These are phyloP conservation scores for Helicocarpus griseus DNA, from an alignment of 2,329 filamentous ascomycete species.

Conservation along the genomic window DNA sequence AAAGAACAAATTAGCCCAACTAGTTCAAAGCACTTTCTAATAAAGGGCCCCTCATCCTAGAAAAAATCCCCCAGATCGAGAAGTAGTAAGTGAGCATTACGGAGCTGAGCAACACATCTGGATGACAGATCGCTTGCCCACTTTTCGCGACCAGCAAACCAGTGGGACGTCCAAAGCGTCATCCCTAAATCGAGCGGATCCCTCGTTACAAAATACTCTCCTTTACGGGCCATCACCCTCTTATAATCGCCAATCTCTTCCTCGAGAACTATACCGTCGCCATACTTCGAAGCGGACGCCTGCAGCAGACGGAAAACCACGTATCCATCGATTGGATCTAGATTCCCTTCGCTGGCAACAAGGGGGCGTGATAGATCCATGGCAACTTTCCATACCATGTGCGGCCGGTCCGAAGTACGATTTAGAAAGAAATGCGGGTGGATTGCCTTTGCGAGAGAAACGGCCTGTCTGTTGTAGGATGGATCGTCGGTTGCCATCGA, in stretches of 20 bases:
- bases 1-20: not conserved
- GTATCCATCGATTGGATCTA: conserved; percentile 48
- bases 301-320: conserved; percentile 43
- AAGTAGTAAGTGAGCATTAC: conserved; percentile 17
- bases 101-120: conserved; percentile 28
- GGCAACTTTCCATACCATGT: conserved; percentile 50
- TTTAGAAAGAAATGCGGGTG: conserved; percentile 44
- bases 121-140: conserved; percentile 38
- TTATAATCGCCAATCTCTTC: conserved; percentile 46
- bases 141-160: conserved; percentile 36
- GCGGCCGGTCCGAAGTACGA: conserved; percentile 22
- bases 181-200: conserved; percentile 51
- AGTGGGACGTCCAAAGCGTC: conserved; percentile 49
- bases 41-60: not conserved
- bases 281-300: conserved; percentile 26
- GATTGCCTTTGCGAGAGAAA: conserved; percentile 44
- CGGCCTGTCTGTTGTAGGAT: conserved; percentile 42
- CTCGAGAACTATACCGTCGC: conserved; percentile 27
- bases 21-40: not conserved
- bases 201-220: conserved; percentile 34
- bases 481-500: conserved; percentile 38
- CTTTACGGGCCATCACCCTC: conserved; percentile 38
- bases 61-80: not conserved
- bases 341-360: conserved; percentile 44
- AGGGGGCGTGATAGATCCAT: conserved; percentile 40